phyloP scores from a whole-genome alignment of 2,329 filamentous ascomycete genomes.

The Cladophialophora exuberans region DNA sequence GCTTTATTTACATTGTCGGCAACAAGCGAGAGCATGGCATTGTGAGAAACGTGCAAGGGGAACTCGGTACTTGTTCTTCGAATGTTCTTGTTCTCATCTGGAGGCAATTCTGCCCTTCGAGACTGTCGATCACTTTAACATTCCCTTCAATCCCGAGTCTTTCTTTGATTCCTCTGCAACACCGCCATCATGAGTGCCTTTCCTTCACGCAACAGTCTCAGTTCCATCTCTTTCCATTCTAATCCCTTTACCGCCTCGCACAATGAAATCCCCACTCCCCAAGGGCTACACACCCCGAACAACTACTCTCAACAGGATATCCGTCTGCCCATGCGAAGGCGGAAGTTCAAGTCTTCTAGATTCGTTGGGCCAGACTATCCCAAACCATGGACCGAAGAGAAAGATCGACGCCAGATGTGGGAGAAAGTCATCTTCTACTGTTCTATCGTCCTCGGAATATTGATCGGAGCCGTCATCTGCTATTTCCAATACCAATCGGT shows the following conservation, averaged over 20 bases:
- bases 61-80: no score
- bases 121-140: no score
- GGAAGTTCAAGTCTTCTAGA: constrained; percentile 14
- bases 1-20: not conserved
- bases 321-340: not conserved
- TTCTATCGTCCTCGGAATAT: constrained; percentile 70
- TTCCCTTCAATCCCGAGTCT: no score
- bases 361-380: constrained; percentile 39
- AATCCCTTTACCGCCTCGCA: constrained; percentile 13
- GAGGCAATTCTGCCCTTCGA: no score
- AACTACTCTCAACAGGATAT: not conserved
- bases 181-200: not conserved
- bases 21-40: not conserved
- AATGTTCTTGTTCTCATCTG: not conserved
- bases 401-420: constrained; percentile 81
- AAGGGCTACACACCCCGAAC: not conserved
- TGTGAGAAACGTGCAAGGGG: no score
- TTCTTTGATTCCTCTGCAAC: no score
- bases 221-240: not conserved
- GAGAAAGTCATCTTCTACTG: constrained; percentile 76
- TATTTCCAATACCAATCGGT: constrained; percentile 80
- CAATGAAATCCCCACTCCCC: constrained; percentile 6
- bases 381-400: constrained; percentile 74
- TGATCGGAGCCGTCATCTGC: constrained; percentile 67
- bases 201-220: not conserved